phyloP scores from a whole-genome alignment of 1,284 basidiomycete species.

The Dichomitus squalens region DNA sequence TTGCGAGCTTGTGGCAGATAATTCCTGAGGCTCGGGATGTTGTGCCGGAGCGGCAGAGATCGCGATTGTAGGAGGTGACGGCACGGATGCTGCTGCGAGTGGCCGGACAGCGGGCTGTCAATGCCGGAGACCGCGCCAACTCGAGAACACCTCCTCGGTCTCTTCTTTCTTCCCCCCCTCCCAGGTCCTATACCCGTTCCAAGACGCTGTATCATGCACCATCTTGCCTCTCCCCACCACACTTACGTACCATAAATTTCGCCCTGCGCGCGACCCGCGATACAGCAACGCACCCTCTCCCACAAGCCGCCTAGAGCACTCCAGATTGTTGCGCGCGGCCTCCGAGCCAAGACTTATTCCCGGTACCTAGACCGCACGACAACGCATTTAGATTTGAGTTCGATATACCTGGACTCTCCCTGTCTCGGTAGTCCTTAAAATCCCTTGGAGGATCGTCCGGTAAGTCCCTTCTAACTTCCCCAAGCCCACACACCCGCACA shows the following conservation, averaged over 20 bases:
- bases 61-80: slow-evolving; percentile 3
- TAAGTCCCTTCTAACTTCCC: neutral
- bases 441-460: neutral
- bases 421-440: neutral
- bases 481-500: slow-evolving; percentile 5
- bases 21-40: too few species aligned
- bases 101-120: neutral
- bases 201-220: neutral
- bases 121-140: neutral
- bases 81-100: neutral
- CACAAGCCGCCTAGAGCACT: too few species aligned
- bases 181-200: neutral
- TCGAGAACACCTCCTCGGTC: neutral
- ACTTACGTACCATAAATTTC: neutral
- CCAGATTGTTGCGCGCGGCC: too few species aligned
- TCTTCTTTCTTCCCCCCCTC: neutral
- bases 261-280: neutral
- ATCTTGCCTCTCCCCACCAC: neutral
- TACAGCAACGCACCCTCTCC: too few species aligned
- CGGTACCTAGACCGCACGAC: too few species aligned
- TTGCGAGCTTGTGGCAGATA: neutral
- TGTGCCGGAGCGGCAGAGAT: neutral
- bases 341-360: too few species aligned
- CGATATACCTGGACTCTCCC: too few species aligned
- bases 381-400: too few species aligned